Percentiles rank a stretch among this genome's conserved stretches.
Conservation (phyloP, 2,329 filamentous ascomycete species). For the Ilyonectria destructans region DNA sequence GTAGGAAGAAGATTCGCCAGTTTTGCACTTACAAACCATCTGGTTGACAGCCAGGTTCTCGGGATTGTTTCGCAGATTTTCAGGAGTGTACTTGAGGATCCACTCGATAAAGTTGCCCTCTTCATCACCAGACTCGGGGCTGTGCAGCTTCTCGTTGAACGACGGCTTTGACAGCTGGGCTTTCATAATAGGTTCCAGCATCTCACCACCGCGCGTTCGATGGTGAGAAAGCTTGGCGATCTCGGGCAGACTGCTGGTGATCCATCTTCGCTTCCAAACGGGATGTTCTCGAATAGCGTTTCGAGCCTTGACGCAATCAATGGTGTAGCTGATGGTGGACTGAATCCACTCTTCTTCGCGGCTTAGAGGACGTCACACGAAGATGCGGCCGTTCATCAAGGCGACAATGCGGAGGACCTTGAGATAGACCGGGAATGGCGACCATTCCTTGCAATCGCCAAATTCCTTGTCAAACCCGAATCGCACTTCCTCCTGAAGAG, state of each 20-base stretch:
- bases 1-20: neutral
- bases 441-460: constrained; percentile 30
- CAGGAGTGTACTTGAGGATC: constrained; percentile 30
- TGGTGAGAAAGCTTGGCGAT: constrained; percentile 25
- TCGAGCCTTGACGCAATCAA: constrained; percentile 29
- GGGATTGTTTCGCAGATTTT: constrained; percentile 20
- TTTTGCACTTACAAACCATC: constrained; percentile 25
- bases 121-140: constrained; percentile 21
- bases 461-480: constrained; percentile 30
- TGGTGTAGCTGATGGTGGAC: constrained; percentile 31
- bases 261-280: constrained; percentile 27
- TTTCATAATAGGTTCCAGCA: constrained; percentile 27
- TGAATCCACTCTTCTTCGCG: constrained; percentile 30
- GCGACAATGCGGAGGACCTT: constrained; percentile 31
- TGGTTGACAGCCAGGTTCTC: constrained; percentile 31
- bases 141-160: constrained; percentile 30
- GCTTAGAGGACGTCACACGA: constrained; percentile 28
- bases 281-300: constrained; percentile 26
- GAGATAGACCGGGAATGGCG: constrained; percentile 16
- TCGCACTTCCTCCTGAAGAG: constrained; percentile 27
- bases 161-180: constrained; percentile 24
- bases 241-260: constrained; percentile 25
- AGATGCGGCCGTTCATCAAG: constrained; percentile 31
- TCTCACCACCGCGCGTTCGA: constrained; percentile 25
- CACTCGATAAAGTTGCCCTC: constrained; percentile 34